Base-by-base conservation (phyloP, 352 stramenopile species). In the Globisporangium spiculum region DNA sequence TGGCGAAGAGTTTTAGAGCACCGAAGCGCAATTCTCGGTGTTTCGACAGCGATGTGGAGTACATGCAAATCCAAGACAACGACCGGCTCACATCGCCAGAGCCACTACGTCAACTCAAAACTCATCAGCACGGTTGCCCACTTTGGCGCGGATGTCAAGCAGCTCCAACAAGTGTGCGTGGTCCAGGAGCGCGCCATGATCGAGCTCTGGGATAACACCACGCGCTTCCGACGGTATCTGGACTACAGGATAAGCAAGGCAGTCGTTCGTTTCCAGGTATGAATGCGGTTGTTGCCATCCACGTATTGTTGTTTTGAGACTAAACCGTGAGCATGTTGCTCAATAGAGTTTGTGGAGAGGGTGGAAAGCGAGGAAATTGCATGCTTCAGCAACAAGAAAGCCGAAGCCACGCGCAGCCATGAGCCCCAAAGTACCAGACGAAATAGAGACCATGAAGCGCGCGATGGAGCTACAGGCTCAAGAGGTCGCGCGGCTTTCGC, bases 131-230 rank as follows among this genome's bases (percentile, higher is more conserved):
- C 46, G 52, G 27, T 63, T 54, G 30, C 38, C 55, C 54, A 54
- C 10, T 79, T 65, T 30, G 63, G 48, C 22, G 53, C 52, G 22
- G 81, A 88, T 34, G 66, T 90, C 4, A 71, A 70, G 14, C 67
- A 84, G 32, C 70, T 88, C 7, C 81, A 88, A 50, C 79, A 76
- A 4, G 73, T 84, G 30, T 80, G 75, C 36, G 76, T 81, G 0
- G 73, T 84, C 0, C 79, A 90, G 61, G 76, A 84, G 18, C 65
- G 77, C n/a, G 73, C 70, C 22, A 78, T 80, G 41, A 44, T 64
- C 0, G 64, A 59, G 16, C 64, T 80, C 14, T 80, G 71, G 74
- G 64, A 65, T 7, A 69, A 75, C 20, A 41, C 69, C 1, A 46
- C 62, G 1, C 44, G 61, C 1, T 64, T 69, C 20, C 68, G 54